A percentile compares a stretch with the other conserved stretches of the same genome.
Evolutionary conservation across 495 filamentous ascomycete species (phyloP).

Genomic region (Trichoderma virens): DNA sequence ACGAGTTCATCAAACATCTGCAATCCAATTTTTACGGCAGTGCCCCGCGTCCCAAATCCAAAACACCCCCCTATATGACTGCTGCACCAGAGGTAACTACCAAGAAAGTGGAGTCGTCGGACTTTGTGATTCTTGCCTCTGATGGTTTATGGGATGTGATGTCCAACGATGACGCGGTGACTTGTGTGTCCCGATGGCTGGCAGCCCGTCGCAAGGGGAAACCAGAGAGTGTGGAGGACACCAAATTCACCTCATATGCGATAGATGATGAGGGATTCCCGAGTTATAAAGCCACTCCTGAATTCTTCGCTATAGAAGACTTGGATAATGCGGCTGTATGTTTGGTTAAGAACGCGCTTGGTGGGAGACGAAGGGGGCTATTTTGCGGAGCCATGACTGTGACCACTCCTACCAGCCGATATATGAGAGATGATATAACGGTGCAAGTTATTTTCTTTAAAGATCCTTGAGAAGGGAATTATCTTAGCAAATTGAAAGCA

Average conservation of each 20-base stretch:
- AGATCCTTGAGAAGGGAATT: neutral
- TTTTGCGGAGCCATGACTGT: slow-evolving; percentile 45
- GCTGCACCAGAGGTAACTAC: slow-evolving; percentile 56
- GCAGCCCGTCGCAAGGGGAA: slow-evolving; percentile 22
- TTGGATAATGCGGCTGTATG: slow-evolving; percentile 58
- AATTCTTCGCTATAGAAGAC: slow-evolving; percentile 11
- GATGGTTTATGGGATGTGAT: slow-evolving; percentile 61
- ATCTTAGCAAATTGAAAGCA: too few species aligned
- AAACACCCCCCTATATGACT: slow-evolving; percentile 57
- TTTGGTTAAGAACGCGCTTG: slow-evolving; percentile 53
- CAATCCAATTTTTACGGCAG: slow-evolving; percentile 17
- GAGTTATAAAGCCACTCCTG: slow-evolving; percentile 15
- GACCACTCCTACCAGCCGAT: slow-evolving; percentile 38
- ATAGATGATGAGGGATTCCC: slow-evolving; percentile 10
- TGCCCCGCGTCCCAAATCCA: slow-evolving; percentile 30
- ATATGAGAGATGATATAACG: slow-evolving; percentile 51
- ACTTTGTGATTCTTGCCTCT: slow-evolving; percentile 56
- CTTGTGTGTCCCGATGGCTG: slow-evolving; percentile 49
- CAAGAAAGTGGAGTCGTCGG: slow-evolving; percentile 34
- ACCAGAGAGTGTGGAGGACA: slow-evolving; percentile 13
- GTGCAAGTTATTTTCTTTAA: slow-evolving; percentile 57
- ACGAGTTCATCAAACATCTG: slow-evolving; percentile 30
- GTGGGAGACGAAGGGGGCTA: slow-evolving; percentile 50
- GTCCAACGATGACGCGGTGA: slow-evolving; percentile 50
- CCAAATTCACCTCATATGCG: slow-evolving; percentile 14